A percentile compares a stretch with the other conserved stretches of the same genome.
Conservation (phyloP, 108 stramenopile species). For the Seminavis robusta region DNA sequence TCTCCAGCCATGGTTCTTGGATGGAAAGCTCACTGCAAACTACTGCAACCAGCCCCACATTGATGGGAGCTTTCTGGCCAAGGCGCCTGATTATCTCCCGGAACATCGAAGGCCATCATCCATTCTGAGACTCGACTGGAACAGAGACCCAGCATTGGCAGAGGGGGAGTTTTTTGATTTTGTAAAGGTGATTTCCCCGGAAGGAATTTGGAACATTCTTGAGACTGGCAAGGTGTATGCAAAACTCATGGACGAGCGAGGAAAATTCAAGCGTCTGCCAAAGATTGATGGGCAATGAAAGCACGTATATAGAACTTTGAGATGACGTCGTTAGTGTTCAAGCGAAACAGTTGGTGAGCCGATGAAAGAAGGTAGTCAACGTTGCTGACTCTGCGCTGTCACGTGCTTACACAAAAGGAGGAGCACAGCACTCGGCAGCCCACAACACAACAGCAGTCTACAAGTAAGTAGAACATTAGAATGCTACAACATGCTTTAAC, state of each 20-base stretch:
- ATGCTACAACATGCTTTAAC: too few species aligned
- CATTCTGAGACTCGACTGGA: slow-evolving; percentile 58
- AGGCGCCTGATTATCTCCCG: slow-evolving; percentile 42
- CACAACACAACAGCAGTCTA: too few species aligned
- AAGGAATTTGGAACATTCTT: slow-evolving; percentile 64
- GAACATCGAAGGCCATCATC: slow-evolving; percentile 9
- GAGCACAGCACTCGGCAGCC: too few species aligned
- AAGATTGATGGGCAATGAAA: too few species aligned
- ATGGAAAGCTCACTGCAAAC: slow-evolving; percentile 59
- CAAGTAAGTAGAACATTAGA: too few species aligned
- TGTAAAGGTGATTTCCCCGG: slow-evolving; percentile 55
- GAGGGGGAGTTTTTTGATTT: slow-evolving; percentile 40
- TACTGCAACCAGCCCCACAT: slow-evolving; percentile 59
- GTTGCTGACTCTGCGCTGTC: too few species aligned
- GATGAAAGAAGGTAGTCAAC: too few species aligned
- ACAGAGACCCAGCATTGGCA: slow-evolving; percentile 47
- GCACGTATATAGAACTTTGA: too few species aligned
- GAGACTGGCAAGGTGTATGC: slow-evolving; percentile 66
- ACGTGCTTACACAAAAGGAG: too few species aligned
- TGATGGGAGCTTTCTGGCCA: slow-evolving; percentile 77
- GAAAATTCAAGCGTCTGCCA: slow-evolving; percentile 37
- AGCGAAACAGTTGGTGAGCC: too few species aligned
- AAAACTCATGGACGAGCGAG: slow-evolving; percentile 50
- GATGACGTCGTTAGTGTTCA: too few species aligned
- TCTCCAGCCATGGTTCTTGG: slow-evolving; percentile 79